These are phyloP conservation scores for Cicer bijugum DNA, from an alignment of 306 rosid species.

Conservation along the genomic window DNA sequence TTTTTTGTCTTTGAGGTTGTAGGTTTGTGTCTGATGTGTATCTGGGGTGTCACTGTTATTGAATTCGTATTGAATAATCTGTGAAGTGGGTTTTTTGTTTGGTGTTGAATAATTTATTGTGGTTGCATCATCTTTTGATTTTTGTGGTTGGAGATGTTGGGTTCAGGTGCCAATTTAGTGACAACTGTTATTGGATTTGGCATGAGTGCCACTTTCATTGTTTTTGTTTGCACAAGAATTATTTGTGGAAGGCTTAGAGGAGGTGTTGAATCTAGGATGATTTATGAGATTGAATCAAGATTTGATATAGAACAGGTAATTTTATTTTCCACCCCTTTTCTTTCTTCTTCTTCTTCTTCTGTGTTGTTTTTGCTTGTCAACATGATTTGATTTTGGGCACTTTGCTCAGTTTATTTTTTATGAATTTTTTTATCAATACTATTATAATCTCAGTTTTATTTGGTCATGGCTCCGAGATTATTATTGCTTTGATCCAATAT, in stretches of 20 bases:
- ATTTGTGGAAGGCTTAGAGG: conserved; percentile 88
- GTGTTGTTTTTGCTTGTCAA: conserved; percentile 20
- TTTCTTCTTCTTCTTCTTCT: neutral
- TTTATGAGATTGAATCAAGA: conserved; percentile 80
- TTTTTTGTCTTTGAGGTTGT: conserved; percentile 19
- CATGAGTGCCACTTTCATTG: conserved; percentile 94
- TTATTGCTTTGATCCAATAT: conserved; percentile 27
- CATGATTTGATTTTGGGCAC: conserved; percentile 12
- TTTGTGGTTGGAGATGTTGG: conserved; percentile 54
- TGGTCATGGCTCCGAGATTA: neutral
- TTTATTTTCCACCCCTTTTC: neutral
- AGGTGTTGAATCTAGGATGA: conserved; percentile 58
- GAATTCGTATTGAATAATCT: neutral
- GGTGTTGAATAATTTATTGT: no score
- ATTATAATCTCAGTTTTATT: neutral
- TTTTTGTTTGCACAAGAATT: conserved; percentile 90
- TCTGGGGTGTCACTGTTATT: neutral
- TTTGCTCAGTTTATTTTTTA: conserved; percentile 10
- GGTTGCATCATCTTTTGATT: no score
- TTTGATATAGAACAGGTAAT: conserved; percentile 78
- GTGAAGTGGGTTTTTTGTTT: conserved; percentile 13
- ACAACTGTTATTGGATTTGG: conserved; percentile 92
- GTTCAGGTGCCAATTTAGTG: conserved; percentile 73
- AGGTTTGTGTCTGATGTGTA: conserved; percentile 35
- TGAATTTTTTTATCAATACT: conserved; percentile 5